A percentile compares a stretch with the other conserved stretches of the same genome.
Conservation (phyloP, 176 grass and related monocot genomes). For the Urochloa ruziziensis region DNA sequence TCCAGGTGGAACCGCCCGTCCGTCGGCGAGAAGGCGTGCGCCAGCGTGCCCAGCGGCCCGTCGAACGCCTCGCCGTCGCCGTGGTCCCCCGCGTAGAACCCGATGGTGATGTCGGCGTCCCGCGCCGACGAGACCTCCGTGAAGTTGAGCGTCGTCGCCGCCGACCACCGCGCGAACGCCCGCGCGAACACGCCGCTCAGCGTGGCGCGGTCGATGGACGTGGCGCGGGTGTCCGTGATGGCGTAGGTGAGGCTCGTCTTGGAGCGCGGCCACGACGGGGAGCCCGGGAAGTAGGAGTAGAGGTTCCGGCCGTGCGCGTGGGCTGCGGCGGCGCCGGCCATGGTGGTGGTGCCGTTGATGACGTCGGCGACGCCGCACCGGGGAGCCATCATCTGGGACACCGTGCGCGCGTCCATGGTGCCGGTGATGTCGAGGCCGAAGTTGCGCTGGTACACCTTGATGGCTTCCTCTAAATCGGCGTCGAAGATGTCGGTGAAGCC, state of each 20-base stretch:
- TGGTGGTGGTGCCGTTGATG: constrained; percentile 63
- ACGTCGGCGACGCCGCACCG: constrained; percentile 90
- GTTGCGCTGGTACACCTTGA: constrained; percentile 69
- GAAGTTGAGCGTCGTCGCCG: constrained; percentile 71
- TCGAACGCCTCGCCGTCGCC: constrained; percentile 91
- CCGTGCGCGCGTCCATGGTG: constrained; percentile 51
- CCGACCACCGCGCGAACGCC: constrained; percentile 76
- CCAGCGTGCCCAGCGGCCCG: constrained; percentile 75
- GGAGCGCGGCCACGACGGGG: constrained; percentile 60
- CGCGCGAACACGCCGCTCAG: constrained; percentile 57
- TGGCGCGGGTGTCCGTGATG: constrained; percentile 43
- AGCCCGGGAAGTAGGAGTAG: constrained; percentile 72
- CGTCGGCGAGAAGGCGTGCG: constrained; percentile 90
- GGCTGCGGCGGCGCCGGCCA: background rate
- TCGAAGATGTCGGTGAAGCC: constrained; percentile 72
- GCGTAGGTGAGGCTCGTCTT: constrained; percentile 52
- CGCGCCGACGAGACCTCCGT: constrained; percentile 38
- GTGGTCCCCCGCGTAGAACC: constrained; percentile 65
- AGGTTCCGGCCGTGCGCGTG: constrained; percentile 55
- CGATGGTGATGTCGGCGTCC: constrained; percentile 72
- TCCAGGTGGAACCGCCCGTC: constrained; percentile 90
- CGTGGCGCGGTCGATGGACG: constrained; percentile 46
- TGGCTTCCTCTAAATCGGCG: constrained; percentile 50
- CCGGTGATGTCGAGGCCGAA: constrained; percentile 65
- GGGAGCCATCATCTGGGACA: constrained; percentile 64